These are phyloP conservation scores for Angomonas deanei DNA, from an alignment of 208 protist species.

Conservation along the genomic window DNA sequence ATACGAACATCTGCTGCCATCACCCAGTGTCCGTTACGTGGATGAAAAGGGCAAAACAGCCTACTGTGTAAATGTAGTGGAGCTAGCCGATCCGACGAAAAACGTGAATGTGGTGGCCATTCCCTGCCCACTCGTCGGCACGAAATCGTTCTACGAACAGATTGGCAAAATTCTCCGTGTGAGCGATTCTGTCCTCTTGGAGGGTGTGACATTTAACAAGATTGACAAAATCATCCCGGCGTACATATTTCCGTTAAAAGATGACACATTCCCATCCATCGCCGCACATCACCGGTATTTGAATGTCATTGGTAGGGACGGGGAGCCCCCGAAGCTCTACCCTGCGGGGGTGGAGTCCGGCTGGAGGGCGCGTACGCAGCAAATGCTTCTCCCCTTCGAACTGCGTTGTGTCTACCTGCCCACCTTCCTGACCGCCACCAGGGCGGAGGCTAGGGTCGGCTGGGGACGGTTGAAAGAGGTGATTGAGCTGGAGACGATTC, in stretches of 20 bases:
- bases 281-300: slow-evolving; percentile 78
- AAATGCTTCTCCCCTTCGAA: slow-evolving; percentile 64
- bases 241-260: slow-evolving; percentile 61
- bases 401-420: slow-evolving; percentile 73
- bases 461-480: slow-evolving; percentile 75
- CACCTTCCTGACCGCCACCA: slow-evolving; percentile 62
- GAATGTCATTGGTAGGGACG: slow-evolving; percentile 38
- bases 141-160: slow-evolving; percentile 45
- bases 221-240: slow-evolving; percentile 66
- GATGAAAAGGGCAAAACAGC: slow-evolving; percentile 15
- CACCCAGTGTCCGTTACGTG: slow-evolving; percentile 45
- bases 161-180: slow-evolving; percentile 38
- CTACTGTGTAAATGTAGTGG: slow-evolving; percentile 61
- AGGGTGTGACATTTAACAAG: slow-evolving; percentile 65
- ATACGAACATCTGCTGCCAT: slow-evolving; percentile 58
- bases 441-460: slow-evolving; percentile 67
- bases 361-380: slow-evolving; percentile 36
- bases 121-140: slow-evolving; percentile 62
- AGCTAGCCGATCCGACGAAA: slow-evolving; percentile 46
- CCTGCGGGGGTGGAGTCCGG: slow-evolving; percentile 40
- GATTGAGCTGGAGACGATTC: slow-evolving; percentile 37
- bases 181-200: slow-evolving; percentile 66
- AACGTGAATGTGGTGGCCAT: slow-evolving; percentile 58
- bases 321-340: slow-evolving; percentile 78
- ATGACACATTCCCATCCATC: slow-evolving; percentile 74